Conservation (phyloP, 768 basidiomycete genomes). For the Amyloporia xantha region DNA sequence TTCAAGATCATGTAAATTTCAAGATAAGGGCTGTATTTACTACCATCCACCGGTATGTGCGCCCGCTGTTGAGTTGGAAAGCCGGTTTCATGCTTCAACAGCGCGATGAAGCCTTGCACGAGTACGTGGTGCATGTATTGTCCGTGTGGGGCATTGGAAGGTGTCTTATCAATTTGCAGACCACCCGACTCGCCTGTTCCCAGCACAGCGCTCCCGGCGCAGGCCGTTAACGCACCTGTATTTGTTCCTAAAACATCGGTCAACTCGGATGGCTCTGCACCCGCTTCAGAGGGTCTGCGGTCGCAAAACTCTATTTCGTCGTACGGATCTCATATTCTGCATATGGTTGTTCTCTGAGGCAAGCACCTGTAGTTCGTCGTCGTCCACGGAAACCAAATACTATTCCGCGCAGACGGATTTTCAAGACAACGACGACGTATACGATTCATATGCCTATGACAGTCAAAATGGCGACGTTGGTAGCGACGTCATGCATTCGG, state of each 20-base stretch:
- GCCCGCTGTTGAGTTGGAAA: slow-evolving; percentile 2
- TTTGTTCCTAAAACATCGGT: slow-evolving; percentile 65
- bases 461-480: slow-evolving; percentile 16
- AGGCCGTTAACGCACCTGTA: slow-evolving; percentile 77
- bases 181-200: slow-evolving; percentile 41
- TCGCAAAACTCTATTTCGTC: slow-evolving; percentile 6
- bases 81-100: too few species aligned
- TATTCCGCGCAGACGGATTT: slow-evolving; percentile 7
- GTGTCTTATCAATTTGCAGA: slow-evolving; percentile 24
- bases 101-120: slow-evolving; percentile 20
- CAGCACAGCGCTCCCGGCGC: slow-evolving; percentile 38
- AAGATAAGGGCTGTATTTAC: slow-evolving; percentile 82
- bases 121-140: slow-evolving; percentile 17
- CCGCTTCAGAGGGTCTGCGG: slow-evolving; percentile 9
- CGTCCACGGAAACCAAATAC: slow-evolving; percentile 17
- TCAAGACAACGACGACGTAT: slow-evolving; percentile 23
- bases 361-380: too few species aligned
- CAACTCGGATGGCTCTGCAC: slow-evolving; percentile 12
- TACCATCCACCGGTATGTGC: slow-evolving; percentile 62
- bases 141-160: background rate
- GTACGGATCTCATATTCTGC: background rate
- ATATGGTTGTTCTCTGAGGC: too few species aligned
- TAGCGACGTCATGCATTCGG: slow-evolving; percentile 30
- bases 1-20: slow-evolving; percentile 79
- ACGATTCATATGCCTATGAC: slow-evolving; percentile 22